Base-by-base conservation (phyloP, 2,329 filamentous ascomycete genomes). In the Phyllosticta ampelicida region DNA sequence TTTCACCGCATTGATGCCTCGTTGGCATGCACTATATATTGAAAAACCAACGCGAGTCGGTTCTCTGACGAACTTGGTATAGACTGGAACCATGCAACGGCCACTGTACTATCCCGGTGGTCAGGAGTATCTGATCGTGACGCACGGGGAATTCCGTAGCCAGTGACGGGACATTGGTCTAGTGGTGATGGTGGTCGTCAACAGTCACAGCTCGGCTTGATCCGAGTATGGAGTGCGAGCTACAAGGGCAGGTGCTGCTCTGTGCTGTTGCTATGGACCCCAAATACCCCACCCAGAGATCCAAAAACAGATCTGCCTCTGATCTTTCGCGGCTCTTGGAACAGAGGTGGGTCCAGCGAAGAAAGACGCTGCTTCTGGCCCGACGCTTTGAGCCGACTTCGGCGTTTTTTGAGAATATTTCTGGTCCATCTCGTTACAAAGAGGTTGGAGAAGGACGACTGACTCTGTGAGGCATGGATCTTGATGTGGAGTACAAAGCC, bases 301-400 rank as follows among this genome's bases (percentile, higher is more conserved):
- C 55, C 55, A 58, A 58, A 58, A 58, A 58, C 53, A 57, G 30
- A 53, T 16, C 10, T 11, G 50, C 10, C 26, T n/a, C 30, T 51
- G 50, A 53, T 53, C 55, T 29, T 50, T 53, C 49, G 51, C 55
- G 55, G 50, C 36, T n/a, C n/a, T 18, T 44, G 36, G 36, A 44
- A 44, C 36, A 44, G 23, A 44, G 36, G 36, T 44, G 36, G 36
- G 36, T 44, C 36, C 13, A 6, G 36, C 36, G 36, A 44, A 16
- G 13, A 44, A 36, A 44, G 36, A n/a, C n/a, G 36, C 3, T n/a
- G 36, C 36, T 44, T 44, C 36, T 44, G 36, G 36, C 36, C 36
- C 36, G 36, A 44, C 36, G 36, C 36, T 44, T 44, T 44, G 36
- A 44, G n/a, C 36, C 36, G 36, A n/a, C 36, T n/a, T 16, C 36